phyloP scores from a whole-genome alignment of 2,329 filamentous ascomycete species.

The Phialophora verrucosa region DNA sequence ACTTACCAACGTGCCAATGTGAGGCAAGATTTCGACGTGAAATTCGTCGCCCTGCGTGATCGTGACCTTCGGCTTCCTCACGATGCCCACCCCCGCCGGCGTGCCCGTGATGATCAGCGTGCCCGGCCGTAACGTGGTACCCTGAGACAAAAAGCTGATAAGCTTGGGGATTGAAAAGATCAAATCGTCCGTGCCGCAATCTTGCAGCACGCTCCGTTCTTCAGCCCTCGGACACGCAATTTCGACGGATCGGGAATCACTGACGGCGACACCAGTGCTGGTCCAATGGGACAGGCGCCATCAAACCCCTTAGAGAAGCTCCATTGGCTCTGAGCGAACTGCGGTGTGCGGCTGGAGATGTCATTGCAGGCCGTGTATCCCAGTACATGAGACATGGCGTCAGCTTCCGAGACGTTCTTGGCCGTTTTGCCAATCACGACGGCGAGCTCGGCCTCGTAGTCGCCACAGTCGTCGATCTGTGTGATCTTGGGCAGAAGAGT shows the following conservation, averaged over 20 bases:
- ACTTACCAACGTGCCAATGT: conserved; percentile 57
- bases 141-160: conserved; percentile 47
- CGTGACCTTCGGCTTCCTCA: conserved; percentile 49
- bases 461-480: conserved; percentile 48
- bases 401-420: conserved; percentile 46
- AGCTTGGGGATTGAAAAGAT: conserved; percentile 49
- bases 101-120: conserved; percentile 53
- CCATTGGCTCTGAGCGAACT: conserved; percentile 51
- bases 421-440: conserved; percentile 48
- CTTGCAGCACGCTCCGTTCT: conserved; percentile 49
- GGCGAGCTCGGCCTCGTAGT: conserved; percentile 51
- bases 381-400: conserved; percentile 50
- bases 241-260: conserved; percentile 44
- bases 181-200: conserved; percentile 48
- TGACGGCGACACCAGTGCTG: conserved; percentile 44
- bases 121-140: conserved; percentile 48
- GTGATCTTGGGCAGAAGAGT: conserved; percentile 44
- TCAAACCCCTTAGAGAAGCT: conserved; percentile 51
- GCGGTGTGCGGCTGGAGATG: conserved; percentile 47
- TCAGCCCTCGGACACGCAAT: conserved; percentile 44
- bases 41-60: conserved; percentile 51
- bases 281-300: conserved; percentile 47
- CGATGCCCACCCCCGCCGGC: conserved; percentile 51
- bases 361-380: conserved; percentile 52
- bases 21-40: conserved; percentile 55